phyloP scores from a whole-genome alignment of 495 filamentous ascomycete species.

The Tuber magnatum region DNA sequence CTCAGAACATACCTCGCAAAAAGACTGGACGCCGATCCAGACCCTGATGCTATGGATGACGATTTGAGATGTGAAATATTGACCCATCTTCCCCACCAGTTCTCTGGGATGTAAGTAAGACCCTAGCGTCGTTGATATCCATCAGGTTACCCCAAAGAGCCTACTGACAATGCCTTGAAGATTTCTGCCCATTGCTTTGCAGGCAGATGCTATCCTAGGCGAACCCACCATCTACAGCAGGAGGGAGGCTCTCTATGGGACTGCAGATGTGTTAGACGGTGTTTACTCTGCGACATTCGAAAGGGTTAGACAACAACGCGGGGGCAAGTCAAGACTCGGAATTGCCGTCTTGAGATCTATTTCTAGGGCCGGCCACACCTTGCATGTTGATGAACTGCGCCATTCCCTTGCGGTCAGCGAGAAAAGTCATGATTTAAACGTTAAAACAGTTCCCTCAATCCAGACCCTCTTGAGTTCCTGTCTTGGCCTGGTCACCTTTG shows the following conservation, averaged over 20 bases:
- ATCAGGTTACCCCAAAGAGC: neutral
- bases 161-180: neutral
- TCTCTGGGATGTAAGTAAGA: conserved; percentile 18
- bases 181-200: neutral
- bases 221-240: neutral
- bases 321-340: neutral
- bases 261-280: neutral
- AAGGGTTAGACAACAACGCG: neutral
- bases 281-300: neutral
- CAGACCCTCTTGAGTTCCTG: neutral
- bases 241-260: neutral
- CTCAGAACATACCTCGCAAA: conserved; percentile 10
- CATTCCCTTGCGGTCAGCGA: conserved; percentile 5
- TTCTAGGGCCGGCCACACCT: neutral
- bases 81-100: conserved; percentile 2
- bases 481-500: neutral
- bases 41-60: conserved; percentile 8
- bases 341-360: conserved; percentile 9
- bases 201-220: neutral
- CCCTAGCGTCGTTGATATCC: neutral
- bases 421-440: neutral
- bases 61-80: conserved; percentile 5
- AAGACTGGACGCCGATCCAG: conserved; percentile 5
- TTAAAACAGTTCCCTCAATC: neutral
- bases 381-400: conserved; percentile 9